Base-by-base conservation (phyloP, 306 rosid genomes). In the Malus fusca region DNA sequence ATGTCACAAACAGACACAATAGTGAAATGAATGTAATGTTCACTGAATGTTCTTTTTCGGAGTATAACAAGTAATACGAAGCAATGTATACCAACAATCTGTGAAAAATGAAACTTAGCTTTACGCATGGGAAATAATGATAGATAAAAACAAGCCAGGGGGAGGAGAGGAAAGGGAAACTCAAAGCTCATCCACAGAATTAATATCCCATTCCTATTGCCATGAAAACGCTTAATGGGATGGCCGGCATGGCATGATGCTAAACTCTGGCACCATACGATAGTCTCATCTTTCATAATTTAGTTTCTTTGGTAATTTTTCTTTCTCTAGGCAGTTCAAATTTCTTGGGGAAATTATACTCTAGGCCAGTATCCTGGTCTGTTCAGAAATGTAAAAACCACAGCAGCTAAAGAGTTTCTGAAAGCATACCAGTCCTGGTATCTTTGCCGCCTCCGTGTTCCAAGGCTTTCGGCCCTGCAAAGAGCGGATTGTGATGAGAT, bases 371-470 rank as follows among this genome's bases (percentile, higher is more conserved):
- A 8, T 11, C 75, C 35, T 33, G 65, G 21, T 55, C 22, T 19
- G 26, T 51, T 28, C 6, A 11, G 62, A 70, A 70, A 70, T 70
- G 62, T 51, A 18, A 48, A 30, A 21, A 61, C 53, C 7, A 35
- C 7, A 7, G 2, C 9, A 35, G 4, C 9, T 35, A 8, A 8
- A 8, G 9, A 35, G 42, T 37, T 37, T 28, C 77, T 5, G 71
- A 79, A 81, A 72, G 71, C 86, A 78, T 86, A 95, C 98, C 97
- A 89, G 58, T 60, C 81, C 91, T 18, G 82, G 84, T 18, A 85
- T 73, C 71, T n/a, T 83, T 63, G 84, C 78, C 3, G 76, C 76
- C 69, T 84, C 83, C 75, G 15, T 28, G 55, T 69, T 55, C 86
- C 79, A 73, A 15, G 71, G 35, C 13, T 42, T 63, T 72, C 62